phyloP scores from a whole-genome alignment of 1,139 yeast species.

The Suhomyces ambrosiae region DNA sequence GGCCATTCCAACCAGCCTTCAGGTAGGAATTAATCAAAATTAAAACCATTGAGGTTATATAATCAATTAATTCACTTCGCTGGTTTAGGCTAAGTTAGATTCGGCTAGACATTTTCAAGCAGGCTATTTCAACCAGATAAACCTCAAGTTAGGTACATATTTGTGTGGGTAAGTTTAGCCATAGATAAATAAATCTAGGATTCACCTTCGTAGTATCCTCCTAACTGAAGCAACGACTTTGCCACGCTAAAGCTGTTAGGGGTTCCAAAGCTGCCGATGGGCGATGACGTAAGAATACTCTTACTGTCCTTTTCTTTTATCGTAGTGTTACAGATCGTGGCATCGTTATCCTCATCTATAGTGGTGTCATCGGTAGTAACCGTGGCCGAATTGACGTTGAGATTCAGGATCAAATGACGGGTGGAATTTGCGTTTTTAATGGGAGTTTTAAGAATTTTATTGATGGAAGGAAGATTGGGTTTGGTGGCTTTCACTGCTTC shows the following conservation, averaged over 20 bases:
- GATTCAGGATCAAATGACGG: constrained; percentile 20
- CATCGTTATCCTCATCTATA: constrained; percentile 38
- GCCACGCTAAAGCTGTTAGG: constrained; percentile 54
- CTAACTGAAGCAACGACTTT: constrained; percentile 49
- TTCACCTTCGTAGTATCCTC: constrained; percentile 22
- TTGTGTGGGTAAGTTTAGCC: too few species aligned
- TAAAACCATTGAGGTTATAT: too few species aligned
- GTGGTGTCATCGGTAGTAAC: constrained; percentile 35
- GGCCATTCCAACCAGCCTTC: not conserved
- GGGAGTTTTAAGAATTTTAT: constrained; percentile 50
- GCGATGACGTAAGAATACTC: constrained; percentile 28
- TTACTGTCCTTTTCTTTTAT: constrained; percentile 16
- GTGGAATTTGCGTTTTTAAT: constrained; percentile 37
- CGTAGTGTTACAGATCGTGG: constrained; percentile 22
- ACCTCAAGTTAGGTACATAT: too few species aligned
- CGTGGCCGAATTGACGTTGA: constrained; percentile 10
- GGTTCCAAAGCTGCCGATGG: constrained; percentile 47
- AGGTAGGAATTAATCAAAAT: not conserved
- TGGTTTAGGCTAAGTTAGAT: too few species aligned
- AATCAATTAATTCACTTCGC: too few species aligned
- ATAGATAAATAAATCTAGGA: too few species aligned
- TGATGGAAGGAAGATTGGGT: constrained; percentile 40
- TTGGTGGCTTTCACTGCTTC: constrained; percentile 4
- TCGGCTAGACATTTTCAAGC: too few species aligned
- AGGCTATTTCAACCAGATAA: too few species aligned